Evolutionary conservation across 2,329 filamentous ascomycete species (phyloP).

Genomic region (Cladophialophora exuberans): DNA sequence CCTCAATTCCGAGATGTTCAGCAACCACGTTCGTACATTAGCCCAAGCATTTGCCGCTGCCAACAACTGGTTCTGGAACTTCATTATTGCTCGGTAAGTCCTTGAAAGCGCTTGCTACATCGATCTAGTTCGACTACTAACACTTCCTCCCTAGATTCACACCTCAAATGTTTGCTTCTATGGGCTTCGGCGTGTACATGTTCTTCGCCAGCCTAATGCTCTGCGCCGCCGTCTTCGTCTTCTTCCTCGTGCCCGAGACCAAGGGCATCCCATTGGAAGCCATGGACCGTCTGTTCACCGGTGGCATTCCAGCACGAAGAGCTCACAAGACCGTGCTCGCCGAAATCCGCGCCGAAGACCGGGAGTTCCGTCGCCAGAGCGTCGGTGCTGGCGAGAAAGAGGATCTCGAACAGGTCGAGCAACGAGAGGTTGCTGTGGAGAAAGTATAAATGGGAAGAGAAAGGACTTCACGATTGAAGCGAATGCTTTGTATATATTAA

Average conservation of each 20-base stretch:
- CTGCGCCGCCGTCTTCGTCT: constrained; percentile 61
- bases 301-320: constrained; percentile 40
- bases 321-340: constrained; percentile 42
- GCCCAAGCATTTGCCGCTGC: constrained; percentile 73
- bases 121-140: neutral
- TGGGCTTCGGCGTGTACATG: constrained; percentile 67
- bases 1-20: constrained; percentile 66
- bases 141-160: constrained; percentile 29
- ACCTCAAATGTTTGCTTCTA: constrained; percentile 45
- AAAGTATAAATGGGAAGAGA: constrained; percentile 21
- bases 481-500: neutral
- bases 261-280: constrained; percentile 67
- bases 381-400: constrained; percentile 29
- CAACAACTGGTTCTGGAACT: constrained; percentile 68
- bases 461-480: neutral
- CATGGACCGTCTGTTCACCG: constrained; percentile 65
- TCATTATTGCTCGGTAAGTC: constrained; percentile 22
- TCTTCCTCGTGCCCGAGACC: constrained; percentile 67
- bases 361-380: constrained; percentile 37
- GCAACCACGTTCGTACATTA: constrained; percentile 68
- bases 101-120: no score
- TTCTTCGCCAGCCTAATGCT: constrained; percentile 70
- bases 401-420: no score
- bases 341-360: constrained; percentile 41
- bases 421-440: constrained; percentile 24